Evolutionary conservation across 176 grass and related monocot genomes (phyloP).

Genomic region (Avena eriantha): DNA sequence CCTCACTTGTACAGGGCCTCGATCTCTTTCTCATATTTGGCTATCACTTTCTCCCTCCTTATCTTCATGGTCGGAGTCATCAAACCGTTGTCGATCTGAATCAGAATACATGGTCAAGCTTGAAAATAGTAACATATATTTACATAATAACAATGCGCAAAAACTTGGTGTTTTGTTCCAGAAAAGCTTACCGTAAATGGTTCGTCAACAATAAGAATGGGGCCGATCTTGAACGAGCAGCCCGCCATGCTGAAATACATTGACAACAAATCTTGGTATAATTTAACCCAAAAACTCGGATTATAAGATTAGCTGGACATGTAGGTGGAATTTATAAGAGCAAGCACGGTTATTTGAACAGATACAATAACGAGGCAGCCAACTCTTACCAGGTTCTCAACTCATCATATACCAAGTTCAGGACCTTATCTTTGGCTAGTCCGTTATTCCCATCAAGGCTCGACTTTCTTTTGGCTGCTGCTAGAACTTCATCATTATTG

Average conservation of each 20-base stretch:
- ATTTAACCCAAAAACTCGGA: not conserved
- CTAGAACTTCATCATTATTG: conserved; percentile 77
- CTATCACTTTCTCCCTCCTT: conserved; percentile 69
- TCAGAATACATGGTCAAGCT: not conserved
- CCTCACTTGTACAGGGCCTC: conserved; percentile 61
- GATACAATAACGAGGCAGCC: not conserved
- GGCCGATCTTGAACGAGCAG: conserved; percentile 79
- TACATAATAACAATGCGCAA: too few relatives aligned
- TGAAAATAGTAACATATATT: too few relatives aligned
- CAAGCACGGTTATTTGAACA: too few relatives aligned
- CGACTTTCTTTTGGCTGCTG: conserved; percentile 53
- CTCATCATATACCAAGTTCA: conserved; percentile 70
- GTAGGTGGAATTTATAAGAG: too few relatives aligned
- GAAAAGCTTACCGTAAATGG: conserved; percentile 67
- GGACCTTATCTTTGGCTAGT: conserved; percentile 51
- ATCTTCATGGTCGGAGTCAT: conserved; percentile 98
- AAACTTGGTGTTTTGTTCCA: conserved; percentile 51
- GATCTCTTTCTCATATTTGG: conserved; percentile 66
- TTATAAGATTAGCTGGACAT: too few relatives aligned
- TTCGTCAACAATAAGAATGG: conserved; percentile 73
- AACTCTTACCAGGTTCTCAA: conserved; percentile 73
- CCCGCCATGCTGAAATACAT: conserved; percentile 55
- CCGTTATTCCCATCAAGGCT: conserved; percentile 47
- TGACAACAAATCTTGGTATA: not conserved
- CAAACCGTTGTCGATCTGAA: conserved; percentile 88